phyloP scores from a whole-genome alignment of 345 rosid genomes.

The Clausena lansium region DNA sequence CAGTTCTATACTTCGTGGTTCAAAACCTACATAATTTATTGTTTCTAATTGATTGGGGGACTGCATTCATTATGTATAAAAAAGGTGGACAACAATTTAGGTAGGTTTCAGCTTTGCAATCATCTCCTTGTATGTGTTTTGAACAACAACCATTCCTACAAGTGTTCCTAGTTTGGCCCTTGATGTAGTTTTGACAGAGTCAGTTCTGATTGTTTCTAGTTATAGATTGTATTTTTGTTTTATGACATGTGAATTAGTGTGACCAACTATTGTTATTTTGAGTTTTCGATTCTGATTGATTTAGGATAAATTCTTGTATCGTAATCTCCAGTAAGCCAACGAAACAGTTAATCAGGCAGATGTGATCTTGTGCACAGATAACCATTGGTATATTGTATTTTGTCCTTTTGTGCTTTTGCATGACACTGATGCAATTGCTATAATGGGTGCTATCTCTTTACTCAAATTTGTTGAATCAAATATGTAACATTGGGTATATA shows the following conservation, averaged over 20 bases:
- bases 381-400: not conserved
- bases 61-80: not conserved
- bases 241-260: not conserved
- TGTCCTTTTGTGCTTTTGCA: slow-evolving; percentile 4
- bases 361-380: not conserved
- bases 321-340: not conserved
- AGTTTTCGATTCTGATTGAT: not conserved
- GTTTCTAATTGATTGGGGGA: not conserved
- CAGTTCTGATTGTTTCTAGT: not conserved
- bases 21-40: not conserved
- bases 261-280: not conserved
- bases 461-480: not conserved
- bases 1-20: not conserved
- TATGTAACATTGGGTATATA: not conserved
- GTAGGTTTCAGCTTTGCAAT: not conserved
- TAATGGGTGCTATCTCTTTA: not conserved
- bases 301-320: not conserved
- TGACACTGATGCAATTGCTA: not conserved
- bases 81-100: not conserved
- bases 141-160: not conserved
- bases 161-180: not conserved
- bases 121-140: not conserved
- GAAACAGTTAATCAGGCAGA: not conserved
- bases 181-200: not conserved
- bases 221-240: not conserved